Base-by-base conservation (phyloP, 1,284 basidiomycete genomes). In the Anthracocystis panici-leucophaei region DNA sequence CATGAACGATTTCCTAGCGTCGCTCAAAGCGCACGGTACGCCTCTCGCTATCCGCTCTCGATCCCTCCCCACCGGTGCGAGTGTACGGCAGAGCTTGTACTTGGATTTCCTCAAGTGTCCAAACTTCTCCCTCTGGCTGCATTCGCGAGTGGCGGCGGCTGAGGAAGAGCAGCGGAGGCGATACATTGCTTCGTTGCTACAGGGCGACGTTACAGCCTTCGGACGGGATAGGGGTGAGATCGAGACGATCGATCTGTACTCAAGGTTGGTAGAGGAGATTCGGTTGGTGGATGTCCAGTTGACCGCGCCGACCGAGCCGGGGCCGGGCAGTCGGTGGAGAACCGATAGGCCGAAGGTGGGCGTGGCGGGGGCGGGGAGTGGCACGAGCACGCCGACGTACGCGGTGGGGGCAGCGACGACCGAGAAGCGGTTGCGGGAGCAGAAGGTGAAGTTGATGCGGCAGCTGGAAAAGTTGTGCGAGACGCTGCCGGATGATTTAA, bases 1-100 rank as follows among this genome's bases (percentile, higher is more conserved):
- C 78, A 87, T 90, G 33, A 87, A 88, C 3, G 89, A 91, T 53
- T 97, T 98, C 86, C 89, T 98, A 49, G 88, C 89, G 7, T 95
- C 92, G 9, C 88, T 98, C 25, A 93, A 92, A 80, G 87, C 89
- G 0, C 89, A 92, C 80, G 94, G 94, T 0, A 84, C 86, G 2
- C 79, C 81, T 18, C 57, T 85, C 0, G 72, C 70, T 3, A 70
- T 82, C n/a, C 71, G 75, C 0, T 80, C 83, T 9, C 68, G 86
- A 9, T 73, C 78, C 3, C 76, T 87, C 46, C 81, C 80, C 11
- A 82, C 82, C 8, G 81, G 75, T 5, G 60, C 68, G 5, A 46
- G 66, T 16, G 75, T 82, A 6, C 54, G 83, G 7, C 75, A 82
- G 44, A 46, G 68, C 8, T 57, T 84, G 5, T 84, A 84, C 55